phyloP scores from a whole-genome alignment of 1,284 basidiomycete genomes.

The Xanthoconium separans region DNA sequence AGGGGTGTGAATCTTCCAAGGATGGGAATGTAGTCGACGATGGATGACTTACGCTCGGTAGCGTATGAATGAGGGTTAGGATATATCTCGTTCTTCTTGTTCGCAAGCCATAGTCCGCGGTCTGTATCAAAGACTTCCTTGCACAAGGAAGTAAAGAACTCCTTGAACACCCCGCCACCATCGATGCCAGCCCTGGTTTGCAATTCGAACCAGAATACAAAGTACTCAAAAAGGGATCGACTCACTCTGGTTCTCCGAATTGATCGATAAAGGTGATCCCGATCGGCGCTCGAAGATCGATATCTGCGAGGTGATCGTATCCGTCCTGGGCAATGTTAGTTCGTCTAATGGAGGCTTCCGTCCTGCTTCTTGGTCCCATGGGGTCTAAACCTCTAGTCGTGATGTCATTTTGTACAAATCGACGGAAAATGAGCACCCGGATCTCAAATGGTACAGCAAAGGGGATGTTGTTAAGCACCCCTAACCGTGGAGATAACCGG shows the following conservation, averaged over 20 bases:
- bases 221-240: slow-evolving; percentile 11
- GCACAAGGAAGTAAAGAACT: slow-evolving; percentile 89
- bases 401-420: slow-evolving; percentile 72
- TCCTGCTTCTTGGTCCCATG: slow-evolving; percentile 31
- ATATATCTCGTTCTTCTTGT: slow-evolving; percentile 89
- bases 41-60: slow-evolving; percentile 63
- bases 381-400: slow-evolving; percentile 16
- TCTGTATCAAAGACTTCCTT: slow-evolving; percentile 96
- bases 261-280: slow-evolving; percentile 91
- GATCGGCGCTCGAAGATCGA: slow-evolving; percentile 76
- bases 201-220: slow-evolving; percentile 3
- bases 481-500: slow-evolving; percentile 84
- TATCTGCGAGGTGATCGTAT: slow-evolving; percentile 76
- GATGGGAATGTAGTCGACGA: neutral
- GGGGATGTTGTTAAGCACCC: slow-evolving; percentile 93
- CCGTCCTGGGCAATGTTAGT: slow-evolving; percentile 85
- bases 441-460: slow-evolving; percentile 95
- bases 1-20: slow-evolving; percentile 1
- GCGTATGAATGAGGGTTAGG: slow-evolving; percentile 92
- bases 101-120: slow-evolving; percentile 91
- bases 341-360: slow-evolving; percentile 68
- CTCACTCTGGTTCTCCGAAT: slow-evolving; percentile 81
- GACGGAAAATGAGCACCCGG: slow-evolving; percentile 86
- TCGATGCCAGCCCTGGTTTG: slow-evolving; percentile 80
- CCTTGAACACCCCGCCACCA: slow-evolving; percentile 97